phyloP scores from a whole-genome alignment of 164 flowering plant genomes.

The Stephania cephalantha region DNA sequence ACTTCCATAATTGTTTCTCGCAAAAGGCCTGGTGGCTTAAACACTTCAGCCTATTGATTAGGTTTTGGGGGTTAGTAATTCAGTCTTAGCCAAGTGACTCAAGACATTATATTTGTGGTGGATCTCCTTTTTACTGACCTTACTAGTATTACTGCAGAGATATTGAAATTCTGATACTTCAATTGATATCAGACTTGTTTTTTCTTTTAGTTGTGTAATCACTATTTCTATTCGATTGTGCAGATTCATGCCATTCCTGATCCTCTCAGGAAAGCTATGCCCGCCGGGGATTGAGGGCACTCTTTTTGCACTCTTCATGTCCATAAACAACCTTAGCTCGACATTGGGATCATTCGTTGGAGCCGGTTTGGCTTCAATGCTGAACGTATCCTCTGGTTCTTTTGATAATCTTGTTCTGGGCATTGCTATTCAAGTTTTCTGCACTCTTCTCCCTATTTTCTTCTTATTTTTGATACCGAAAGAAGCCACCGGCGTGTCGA shows the following conservation, averaged over 20 bases:
- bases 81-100: background rate
- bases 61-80: background rate
- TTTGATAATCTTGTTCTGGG: slow-evolving; percentile 71
- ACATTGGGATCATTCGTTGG: slow-evolving; percentile 77
- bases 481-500: slow-evolving; percentile 69
- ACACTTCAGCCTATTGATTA: background rate
- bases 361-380: slow-evolving; percentile 70
- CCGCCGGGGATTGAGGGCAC: slow-evolving; percentile 98
- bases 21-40: background rate
- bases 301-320: slow-evolving; percentile 91
- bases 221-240: slow-evolving; percentile 10
- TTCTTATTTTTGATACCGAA: slow-evolving; percentile 82
- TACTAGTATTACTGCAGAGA: no score
- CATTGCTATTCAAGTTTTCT: slow-evolving; percentile 43
- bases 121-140: no score
- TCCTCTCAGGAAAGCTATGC: slow-evolving; percentile 85
- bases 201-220: background rate
- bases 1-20: background rate
- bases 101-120: background rate
- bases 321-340: slow-evolving; percentile 75
- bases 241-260: slow-evolving; percentile 96
- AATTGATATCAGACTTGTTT: no score
- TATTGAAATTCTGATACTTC: no score
- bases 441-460: slow-evolving; percentile 62
- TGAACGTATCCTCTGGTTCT: slow-evolving; percentile 70